These are phyloP conservation scores for Purshia tridentata DNA, from an alignment of 306 rosid species.

Conservation along the genomic window DNA sequence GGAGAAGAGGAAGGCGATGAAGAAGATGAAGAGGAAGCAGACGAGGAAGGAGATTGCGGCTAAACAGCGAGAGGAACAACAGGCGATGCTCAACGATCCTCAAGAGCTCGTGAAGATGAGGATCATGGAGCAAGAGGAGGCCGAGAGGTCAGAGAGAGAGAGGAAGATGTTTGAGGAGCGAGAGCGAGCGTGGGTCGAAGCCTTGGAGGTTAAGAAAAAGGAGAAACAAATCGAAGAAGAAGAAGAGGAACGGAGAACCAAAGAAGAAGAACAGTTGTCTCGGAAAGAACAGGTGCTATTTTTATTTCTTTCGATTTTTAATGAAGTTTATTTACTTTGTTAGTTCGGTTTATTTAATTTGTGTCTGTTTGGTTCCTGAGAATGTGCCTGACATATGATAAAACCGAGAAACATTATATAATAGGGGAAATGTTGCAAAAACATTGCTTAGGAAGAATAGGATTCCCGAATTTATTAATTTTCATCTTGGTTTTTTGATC, in stretches of 20 bases:
- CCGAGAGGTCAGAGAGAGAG: conserved; percentile 57
- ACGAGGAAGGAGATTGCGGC: conserved; percentile 59
- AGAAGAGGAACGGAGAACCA: conserved; percentile 39
- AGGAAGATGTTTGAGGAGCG: conserved; percentile 54
- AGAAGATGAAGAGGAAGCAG: conserved; percentile 76
- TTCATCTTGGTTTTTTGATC: not conserved
- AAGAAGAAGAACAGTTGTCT: conserved; percentile 31
- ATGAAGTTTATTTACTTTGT: not conserved
- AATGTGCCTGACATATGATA: not conserved
- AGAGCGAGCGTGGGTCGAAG: conserved; percentile 69
- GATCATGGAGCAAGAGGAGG: conserved; percentile 56
- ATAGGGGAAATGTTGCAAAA: not conserved
- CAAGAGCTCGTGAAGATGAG: conserved; percentile 46
- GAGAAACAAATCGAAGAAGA: conserved; percentile 31
- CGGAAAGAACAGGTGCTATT: conserved; percentile 43
- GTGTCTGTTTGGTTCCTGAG: not conserved
- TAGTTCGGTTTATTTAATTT: not conserved
- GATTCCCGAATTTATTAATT: not conserved
- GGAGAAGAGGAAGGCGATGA: conserved; percentile 82
- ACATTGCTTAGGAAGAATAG: not conserved
- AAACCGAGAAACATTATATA: not conserved
- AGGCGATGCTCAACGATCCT: conserved; percentile 59
- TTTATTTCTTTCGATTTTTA: not conserved
- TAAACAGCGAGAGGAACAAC: conserved; percentile 54
- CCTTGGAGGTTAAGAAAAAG: conserved; percentile 47